Evolutionary conservation across 1,284 basidiomycete genomes (phyloP).

Genomic region (Sporisorium exsertum): DNA sequence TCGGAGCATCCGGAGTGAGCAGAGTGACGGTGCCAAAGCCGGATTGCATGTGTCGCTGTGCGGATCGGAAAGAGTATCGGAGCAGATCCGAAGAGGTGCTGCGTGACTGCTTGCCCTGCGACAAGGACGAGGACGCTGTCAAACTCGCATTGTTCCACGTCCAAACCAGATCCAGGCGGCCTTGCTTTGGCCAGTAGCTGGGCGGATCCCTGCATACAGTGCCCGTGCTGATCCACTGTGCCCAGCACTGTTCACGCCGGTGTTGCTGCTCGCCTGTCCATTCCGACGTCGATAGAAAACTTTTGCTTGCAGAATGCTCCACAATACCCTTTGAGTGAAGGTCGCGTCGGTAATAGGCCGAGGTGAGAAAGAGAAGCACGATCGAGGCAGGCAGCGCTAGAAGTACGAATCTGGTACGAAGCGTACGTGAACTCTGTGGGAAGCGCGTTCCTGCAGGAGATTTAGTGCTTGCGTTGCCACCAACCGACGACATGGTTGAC

Average conservation of each 20-base stretch:
- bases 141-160: conserved; percentile 23
- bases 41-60: conserved; percentile 20
- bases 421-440: neutral
- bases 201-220: conserved; percentile 16
- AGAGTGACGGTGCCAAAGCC: conserved; percentile 34
- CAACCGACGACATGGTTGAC: neutral
- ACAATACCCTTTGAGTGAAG: neutral
- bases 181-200: conserved; percentile 11
- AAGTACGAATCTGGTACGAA: conserved; percentile 17
- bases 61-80: conserved; percentile 42
- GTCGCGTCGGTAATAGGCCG: conserved; percentile 4
- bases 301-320: neutral
- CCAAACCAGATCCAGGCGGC: conserved; percentile 30
- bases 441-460: neutral
- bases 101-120: neutral
- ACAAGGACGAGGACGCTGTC: neutral
- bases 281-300: neutral
- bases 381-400: conserved; percentile 19
- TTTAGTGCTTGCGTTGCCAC: neutral
- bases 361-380: conserved; percentile 22
- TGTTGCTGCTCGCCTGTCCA: neutral
- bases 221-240: conserved; percentile 33
- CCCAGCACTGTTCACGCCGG: conserved; percentile 11
- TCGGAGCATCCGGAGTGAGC: conserved; percentile 33
- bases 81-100: conserved; percentile 21